Conservation (phyloP, 148 eudicot species). For the Amaranthus cruentus region DNA sequence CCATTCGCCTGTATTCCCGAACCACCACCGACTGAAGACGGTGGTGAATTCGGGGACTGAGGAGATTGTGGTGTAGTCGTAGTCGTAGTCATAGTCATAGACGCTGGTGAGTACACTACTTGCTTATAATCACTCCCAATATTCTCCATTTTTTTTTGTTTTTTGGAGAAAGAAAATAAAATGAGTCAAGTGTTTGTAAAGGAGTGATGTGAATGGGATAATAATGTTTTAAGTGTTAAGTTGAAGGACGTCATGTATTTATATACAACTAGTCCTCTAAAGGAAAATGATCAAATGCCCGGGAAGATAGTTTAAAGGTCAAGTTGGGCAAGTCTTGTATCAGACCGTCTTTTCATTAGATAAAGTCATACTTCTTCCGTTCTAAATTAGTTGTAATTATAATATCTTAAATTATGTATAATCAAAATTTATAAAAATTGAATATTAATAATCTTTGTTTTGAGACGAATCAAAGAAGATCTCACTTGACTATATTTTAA, state of each 20-base stretch:
- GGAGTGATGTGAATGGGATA: neutral
- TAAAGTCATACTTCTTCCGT: too few relatives aligned
- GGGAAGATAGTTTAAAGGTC: too few relatives aligned
- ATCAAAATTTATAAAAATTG: too few relatives aligned
- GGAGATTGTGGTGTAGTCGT: conserved; percentile 17
- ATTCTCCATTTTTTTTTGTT: conserved; percentile 12
- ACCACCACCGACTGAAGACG: conserved; percentile 1
- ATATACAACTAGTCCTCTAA: neutral
- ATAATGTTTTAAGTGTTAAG: neutral
- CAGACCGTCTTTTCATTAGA: too few relatives aligned
- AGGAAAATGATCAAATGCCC: too few relatives aligned
- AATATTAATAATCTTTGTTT: too few relatives aligned
- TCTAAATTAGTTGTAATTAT: too few relatives aligned
- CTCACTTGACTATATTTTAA: too few relatives aligned
- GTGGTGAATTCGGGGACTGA: conserved; percentile 13
- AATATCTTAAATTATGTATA: too few relatives aligned
- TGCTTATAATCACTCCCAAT: conserved; percentile 1
- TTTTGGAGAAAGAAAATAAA: neutral
- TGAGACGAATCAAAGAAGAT: too few relatives aligned
- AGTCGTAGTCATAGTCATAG: conserved; percentile 4
- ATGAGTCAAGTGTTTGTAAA: neutral
- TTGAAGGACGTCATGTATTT: conserved; percentile 6
- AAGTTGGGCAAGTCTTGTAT: too few relatives aligned
- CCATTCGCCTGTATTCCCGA: neutral
- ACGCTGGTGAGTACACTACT: too few relatives aligned